Base-by-base conservation (phyloP, 2,329 filamentous ascomycete genomes). In the Metarhizium humberi region DNA sequence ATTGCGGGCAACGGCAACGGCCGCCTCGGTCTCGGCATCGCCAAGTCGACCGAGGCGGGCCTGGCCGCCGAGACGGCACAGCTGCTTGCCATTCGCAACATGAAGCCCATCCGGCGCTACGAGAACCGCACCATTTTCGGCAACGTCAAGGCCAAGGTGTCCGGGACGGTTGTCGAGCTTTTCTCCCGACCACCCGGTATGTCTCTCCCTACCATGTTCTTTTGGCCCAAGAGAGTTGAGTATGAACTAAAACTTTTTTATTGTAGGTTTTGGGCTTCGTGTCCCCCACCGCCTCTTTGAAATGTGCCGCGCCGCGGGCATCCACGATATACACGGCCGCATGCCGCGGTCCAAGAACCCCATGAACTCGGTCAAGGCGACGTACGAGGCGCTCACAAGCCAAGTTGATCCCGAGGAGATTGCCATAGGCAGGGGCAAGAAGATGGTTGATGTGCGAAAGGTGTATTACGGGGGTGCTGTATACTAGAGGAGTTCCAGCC, bases 331-430 rank as follows among this genome's bases (percentile, higher is more conserved):
- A 38, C 82, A 91, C 16, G 92, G 90, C 51, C 81, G 82, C 62
- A 92, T 95, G 59, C 85, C 86, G 42, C 87, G 92, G 49, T 90
- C 90, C 59, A 84, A 92, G 66, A 97, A 96, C 78, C 90, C 91
- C 63, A 96, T 97, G 91, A 99, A 99, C 77, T 90, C 92, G 18
- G 88, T 96, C 74, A 96, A 96, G 76, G 94, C 94, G 14, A 82
- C 90, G 45, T 89, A 88, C 72, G 72, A 92, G 70, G 92, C 92
- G 5, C 77, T 99, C 59, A 81, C 83, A 70, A 87, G 78, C 75
- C 94, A 99, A 76, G 83, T 83, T 58, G 79, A 95, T 67, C 94
- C 94, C 34, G 90, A 97, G 69, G 85, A 92, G 67, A 86, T 99
- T 67, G 94, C 94, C 55, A 81, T 88, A 51, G 92, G 90, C 53